These are phyloP conservation scores for Chytriomyces confervae DNA, from an alignment of 192 early-diverging fungal genomes.

Conservation along the genomic window DNA sequence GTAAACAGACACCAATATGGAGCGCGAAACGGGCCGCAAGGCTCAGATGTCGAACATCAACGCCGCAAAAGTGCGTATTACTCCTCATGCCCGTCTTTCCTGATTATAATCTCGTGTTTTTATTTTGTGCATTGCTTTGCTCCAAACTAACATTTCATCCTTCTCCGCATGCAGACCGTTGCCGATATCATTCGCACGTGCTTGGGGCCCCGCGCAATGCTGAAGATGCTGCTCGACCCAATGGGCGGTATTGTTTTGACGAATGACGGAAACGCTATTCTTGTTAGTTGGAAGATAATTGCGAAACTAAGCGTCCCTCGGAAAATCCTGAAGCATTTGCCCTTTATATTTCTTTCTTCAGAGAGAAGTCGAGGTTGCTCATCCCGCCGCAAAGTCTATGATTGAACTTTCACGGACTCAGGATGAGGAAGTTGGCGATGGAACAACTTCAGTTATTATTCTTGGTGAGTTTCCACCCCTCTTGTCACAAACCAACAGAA, in stretches of 20 bases:
- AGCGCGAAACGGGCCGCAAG: conserved; percentile 94
- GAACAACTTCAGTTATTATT: conserved; percentile 98
- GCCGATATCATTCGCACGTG: conserved; percentile 99
- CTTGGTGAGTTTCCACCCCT: conserved; percentile 66
- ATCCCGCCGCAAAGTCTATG: conserved; percentile 99
- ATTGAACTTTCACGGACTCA: conserved; percentile 98
- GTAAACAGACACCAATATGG: conserved; percentile 59
- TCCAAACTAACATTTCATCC: background rate
- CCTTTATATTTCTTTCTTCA: conserved; percentile 3
- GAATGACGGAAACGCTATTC: conserved; percentile 98
- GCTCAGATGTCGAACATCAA: conserved; percentile 98
- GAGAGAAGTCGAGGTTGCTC: conserved; percentile 98
- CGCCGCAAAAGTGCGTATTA: conserved; percentile 85
- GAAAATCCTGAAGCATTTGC: background rate
- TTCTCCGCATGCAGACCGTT: conserved; percentile 69
- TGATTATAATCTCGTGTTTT: conserved; percentile 97
- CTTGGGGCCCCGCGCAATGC: conserved; percentile 97
- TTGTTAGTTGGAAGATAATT: conserved; percentile 41
- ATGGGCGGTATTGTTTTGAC: conserved; percentile 99
- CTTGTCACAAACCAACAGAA: background rate
- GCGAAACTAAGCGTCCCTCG: background rate
- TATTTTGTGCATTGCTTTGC: conserved; percentile 43
- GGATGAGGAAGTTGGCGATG: conserved; percentile 99
- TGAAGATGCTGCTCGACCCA: conserved; percentile 99
- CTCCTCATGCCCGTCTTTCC: conserved; percentile 77